phyloP scores from a whole-genome alignment of 495 filamentous ascomycete genomes.

The Schizothecium vesticola region DNA sequence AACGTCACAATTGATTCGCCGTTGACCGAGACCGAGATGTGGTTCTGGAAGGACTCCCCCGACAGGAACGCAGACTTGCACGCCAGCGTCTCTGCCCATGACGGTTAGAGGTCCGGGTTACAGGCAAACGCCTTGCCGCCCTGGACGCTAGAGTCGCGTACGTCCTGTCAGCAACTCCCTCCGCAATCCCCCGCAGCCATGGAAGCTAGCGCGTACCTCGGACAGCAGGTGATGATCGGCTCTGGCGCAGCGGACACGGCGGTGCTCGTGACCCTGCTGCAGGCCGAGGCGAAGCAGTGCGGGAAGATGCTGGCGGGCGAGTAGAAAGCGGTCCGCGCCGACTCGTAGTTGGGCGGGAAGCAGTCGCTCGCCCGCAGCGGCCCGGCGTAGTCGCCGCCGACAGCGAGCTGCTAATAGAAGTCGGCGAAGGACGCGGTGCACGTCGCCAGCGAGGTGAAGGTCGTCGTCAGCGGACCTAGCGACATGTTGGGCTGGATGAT shows the following conservation, averaged over 20 bases:
- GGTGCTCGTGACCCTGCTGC: background rate
- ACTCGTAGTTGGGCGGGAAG: background rate
- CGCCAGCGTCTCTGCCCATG: background rate
- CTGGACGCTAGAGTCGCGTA: background rate
- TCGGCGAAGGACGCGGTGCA: background rate
- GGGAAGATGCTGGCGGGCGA: background rate
- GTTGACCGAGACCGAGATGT: background rate
- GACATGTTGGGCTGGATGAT: background rate
- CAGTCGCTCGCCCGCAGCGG: background rate
- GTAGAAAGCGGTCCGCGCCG: background rate
- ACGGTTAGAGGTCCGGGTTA: background rate
- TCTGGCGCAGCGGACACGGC: background rate
- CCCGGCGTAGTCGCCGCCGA: background rate
- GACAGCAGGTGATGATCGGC: background rate
- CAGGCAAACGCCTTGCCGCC: background rate
- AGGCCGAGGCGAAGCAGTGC: background rate
- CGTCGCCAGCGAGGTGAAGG: background rate
- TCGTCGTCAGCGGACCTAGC: background rate
- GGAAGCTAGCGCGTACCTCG: background rate
- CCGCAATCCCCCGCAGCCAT: background rate
- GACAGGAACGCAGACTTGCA: background rate
- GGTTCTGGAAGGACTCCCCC: background rate
- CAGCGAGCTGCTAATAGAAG: background rate
- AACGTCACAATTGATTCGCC: background rate
- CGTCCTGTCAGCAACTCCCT: background rate